A percentile compares a stretch with the other conserved stretches of the same genome.
Conservation (phyloP, 805 yeast genomes). For the Schizosaccharomyces octosporus region DNA sequence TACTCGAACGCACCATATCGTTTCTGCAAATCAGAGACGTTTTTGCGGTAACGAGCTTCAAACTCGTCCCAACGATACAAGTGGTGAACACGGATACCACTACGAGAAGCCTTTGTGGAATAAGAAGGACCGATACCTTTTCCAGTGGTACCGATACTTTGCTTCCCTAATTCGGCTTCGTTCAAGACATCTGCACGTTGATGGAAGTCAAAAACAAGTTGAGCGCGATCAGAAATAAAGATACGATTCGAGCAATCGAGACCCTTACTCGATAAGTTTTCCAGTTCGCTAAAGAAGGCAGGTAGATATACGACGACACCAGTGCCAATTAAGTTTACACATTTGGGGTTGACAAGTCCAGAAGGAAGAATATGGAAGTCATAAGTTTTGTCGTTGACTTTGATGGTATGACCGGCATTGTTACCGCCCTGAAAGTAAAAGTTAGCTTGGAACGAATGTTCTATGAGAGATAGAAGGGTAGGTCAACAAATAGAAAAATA, state of each 20-base stretch:
- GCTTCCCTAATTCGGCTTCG: slow-evolving; percentile 65
- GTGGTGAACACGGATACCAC: slow-evolving; percentile 93
- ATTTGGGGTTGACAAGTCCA: slow-evolving; percentile 84
- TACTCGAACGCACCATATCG: slow-evolving; percentile 87
- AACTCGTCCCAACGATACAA: slow-evolving; percentile 88
- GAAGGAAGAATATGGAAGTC: slow-evolving; percentile 98
- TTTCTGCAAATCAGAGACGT: slow-evolving; percentile 56
- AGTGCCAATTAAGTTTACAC: slow-evolving; percentile 72
- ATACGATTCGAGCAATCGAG: slow-evolving; percentile 42
- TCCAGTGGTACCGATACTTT: slow-evolving; percentile 90
- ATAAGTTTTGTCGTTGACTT: slow-evolving; percentile 64
- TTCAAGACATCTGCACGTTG: slow-evolving; percentile 88
- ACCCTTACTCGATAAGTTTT: slow-evolving; percentile 52
- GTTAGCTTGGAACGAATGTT: neutral
- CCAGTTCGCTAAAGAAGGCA: slow-evolving; percentile 70
- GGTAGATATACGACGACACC: slow-evolving; percentile 95
- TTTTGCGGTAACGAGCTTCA: slow-evolving; percentile 46
- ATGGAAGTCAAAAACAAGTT: slow-evolving; percentile 91
- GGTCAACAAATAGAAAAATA: slow-evolving; percentile 9
- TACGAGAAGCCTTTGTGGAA: slow-evolving; percentile 86
- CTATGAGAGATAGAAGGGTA: too few relatives aligned
- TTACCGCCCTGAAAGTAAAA: slow-evolving; percentile 47
- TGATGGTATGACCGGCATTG: slow-evolving; percentile 97
- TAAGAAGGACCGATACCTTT: slow-evolving; percentile 98
- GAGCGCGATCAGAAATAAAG: slow-evolving; percentile 81